Evolutionary conservation across 2,329 filamentous ascomycete species (phyloP), one percentile per base, ranked within the genome.

Genomic region (Moelleriella libera): DNA sequence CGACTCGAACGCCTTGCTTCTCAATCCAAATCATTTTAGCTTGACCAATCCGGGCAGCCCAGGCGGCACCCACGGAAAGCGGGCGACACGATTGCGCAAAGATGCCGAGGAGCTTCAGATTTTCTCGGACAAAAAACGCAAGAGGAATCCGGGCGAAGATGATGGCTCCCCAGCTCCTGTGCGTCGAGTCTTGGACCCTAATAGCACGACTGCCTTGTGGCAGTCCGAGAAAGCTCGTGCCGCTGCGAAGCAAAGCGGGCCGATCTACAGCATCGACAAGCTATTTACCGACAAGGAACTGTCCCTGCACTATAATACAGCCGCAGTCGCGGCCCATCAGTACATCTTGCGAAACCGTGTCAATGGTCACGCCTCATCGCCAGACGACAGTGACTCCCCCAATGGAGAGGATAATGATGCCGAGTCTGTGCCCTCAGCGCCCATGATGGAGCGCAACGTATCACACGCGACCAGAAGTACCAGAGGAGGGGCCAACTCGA

Each of bases 271-370:
- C 58, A 75, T 84, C 50, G 79, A 83, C 55, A 83, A 83, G 65
- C 72, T 84, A 39, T 84, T 84, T 45, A 83, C 80, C 0, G 80
- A 84, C 55, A 83, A 81, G 62, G 80, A 84, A 63, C 69, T 84
- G 31, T 71, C 75, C 5, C 72, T 83, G 67, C 77, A 76, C 30
- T 82, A 82, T 59, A 82, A 82, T 50, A 65, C 69, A 5, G 75
- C 80, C 5, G 78, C 80, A 31, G 56, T 81, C 21, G 78, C 78
- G 2, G 73, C 80, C 7, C 76, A 82, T 59, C 75, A 76, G 51
- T 76, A 80, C 55, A 70, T 82, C 48, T 62, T 80, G 46, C 73
- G 76, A 37, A 77, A 79, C 57, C 74, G 73, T 45, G 59, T 67
- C 34, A 72, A 75, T 52, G 76, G 75, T 45, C 59, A 57, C 43